Percentiles rank a stretch among this genome's conserved stretches.
Conservation (phyloP, 352 stramenopile species). For the Phytophthora citricola region DNA sequence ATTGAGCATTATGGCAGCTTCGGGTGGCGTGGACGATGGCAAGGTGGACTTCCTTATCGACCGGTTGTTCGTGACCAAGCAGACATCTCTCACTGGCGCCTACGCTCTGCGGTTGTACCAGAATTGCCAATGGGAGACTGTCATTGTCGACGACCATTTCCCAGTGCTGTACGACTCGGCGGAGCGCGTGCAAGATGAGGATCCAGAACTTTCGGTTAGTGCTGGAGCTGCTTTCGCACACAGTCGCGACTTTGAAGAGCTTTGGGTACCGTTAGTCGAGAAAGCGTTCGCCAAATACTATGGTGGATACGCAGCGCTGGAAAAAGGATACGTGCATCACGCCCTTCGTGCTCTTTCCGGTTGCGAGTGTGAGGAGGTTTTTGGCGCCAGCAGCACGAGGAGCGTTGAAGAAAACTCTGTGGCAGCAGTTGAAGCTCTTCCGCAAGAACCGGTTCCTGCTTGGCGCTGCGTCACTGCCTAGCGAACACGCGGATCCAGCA, state of each 20-base stretch:
- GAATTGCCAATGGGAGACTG: conserved; percentile 93
- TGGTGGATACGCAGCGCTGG: conserved; percentile 86
- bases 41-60: conserved; percentile 91
- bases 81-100: conserved; percentile 90
- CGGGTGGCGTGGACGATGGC: conserved; percentile 87
- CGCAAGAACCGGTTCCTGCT: conserved; percentile 91
- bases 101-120: conserved; percentile 93
- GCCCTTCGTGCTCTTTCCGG: conserved; percentile 89
- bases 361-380: conserved; percentile 88
- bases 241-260: conserved; percentile 88
- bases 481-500: conserved; percentile 86
- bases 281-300: conserved; percentile 95
- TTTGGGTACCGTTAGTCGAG: conserved; percentile 94
- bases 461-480: conserved; percentile 87
- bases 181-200: conserved; percentile 22
- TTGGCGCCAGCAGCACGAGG: conserved; percentile 83
- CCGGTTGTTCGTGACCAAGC: conserved; percentile 90
- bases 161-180: conserved; percentile 70
- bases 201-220: conserved; percentile 36
- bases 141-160: conserved; percentile 94
- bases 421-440: conserved; percentile 90
- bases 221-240: conserved; percentile 89
- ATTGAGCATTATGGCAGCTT: conserved; percentile 91
- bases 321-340: conserved; percentile 92
- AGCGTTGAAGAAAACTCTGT: conserved; percentile 89